These are phyloP conservation scores for Polytrichum formosum DNA, from an alignment of 225 moss, liverwort and hornwort genomes.

Conservation along the genomic window DNA sequence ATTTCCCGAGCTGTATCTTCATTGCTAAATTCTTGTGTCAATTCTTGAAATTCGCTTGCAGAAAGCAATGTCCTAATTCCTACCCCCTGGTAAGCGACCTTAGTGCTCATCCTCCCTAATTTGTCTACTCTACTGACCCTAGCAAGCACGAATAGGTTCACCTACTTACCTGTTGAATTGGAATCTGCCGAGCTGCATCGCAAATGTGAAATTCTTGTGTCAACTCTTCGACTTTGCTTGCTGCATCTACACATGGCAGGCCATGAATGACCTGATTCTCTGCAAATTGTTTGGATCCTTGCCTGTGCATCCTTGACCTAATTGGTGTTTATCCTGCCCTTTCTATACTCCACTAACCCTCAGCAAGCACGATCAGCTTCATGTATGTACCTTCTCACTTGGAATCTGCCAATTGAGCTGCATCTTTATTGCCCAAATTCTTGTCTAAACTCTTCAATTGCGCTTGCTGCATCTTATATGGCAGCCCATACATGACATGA, in stretches of 20 bases:
- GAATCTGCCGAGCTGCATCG: too few relatives aligned
- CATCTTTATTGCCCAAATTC: background rate
- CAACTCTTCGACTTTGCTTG: too few relatives aligned
- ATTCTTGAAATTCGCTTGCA: background rate
- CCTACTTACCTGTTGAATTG: too few relatives aligned
- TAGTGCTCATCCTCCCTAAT: too few relatives aligned
- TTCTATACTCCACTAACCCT: background rate
- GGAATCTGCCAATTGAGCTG: background rate
- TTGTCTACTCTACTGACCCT: too few relatives aligned
- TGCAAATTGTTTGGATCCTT: too few relatives aligned
- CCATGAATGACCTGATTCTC: background rate
- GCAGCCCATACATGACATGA: background rate
- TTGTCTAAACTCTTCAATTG: background rate
- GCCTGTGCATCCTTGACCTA: too few relatives aligned
- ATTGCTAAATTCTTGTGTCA: background rate
- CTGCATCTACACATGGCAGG: constrained; percentile 10
- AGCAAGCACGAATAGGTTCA: too few relatives aligned
- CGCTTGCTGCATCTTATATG: background rate
- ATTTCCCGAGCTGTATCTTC: background rate
- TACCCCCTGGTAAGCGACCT: background rate
- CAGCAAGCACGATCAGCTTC: too few relatives aligned
- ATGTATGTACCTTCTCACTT: too few relatives aligned
- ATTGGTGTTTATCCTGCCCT: background rate
- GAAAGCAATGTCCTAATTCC: background rate
- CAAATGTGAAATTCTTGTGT: too few relatives aligned